These are phyloP conservation scores for Cercospora janseana DNA, from an alignment of 2,329 filamentous ascomycete species.

Conservation along the genomic window DNA sequence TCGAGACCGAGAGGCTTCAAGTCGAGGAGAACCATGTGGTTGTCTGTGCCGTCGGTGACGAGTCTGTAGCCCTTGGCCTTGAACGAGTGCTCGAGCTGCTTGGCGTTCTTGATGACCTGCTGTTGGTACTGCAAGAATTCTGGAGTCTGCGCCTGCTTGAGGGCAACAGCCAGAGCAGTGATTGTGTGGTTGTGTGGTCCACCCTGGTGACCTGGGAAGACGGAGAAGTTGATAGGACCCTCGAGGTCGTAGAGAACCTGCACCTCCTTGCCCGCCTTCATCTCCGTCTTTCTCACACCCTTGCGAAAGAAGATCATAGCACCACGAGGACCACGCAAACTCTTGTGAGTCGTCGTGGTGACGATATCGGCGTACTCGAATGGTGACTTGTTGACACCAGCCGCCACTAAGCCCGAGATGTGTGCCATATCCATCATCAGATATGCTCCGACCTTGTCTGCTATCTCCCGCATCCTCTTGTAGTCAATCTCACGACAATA, in stretches of 20 bases:
- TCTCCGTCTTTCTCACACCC: constrained; percentile 83
- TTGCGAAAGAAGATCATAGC: constrained; percentile 99
- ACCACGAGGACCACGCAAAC: constrained; percentile 90
- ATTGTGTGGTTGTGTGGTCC: constrained; percentile 99
- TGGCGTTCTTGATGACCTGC: constrained; percentile 88
- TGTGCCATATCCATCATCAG: constrained; percentile 98
- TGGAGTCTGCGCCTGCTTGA: constrained; percentile 85
- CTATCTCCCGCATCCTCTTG: constrained; percentile 90
- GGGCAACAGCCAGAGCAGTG: constrained; percentile 88
- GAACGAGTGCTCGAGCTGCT: constrained; percentile 77
- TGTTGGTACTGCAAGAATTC: constrained; percentile 95
- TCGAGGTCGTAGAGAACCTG: constrained; percentile 83
- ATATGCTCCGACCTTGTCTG: constrained; percentile 82
- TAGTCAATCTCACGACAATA: constrained; percentile 99
- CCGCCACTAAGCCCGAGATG: constrained; percentile 93
- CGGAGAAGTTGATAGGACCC: constrained; percentile 95
- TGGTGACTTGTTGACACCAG: constrained; percentile 87
- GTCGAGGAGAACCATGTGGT: constrained; percentile 94
- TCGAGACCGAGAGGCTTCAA: constrained; percentile 78
- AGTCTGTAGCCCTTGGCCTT: constrained; percentile 87
- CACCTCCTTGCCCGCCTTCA: constrained; percentile 81
- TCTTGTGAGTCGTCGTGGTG: constrained; percentile 99
- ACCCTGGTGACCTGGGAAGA: constrained; percentile 98
- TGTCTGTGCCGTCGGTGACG: constrained; percentile 93
- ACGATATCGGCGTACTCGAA: constrained; percentile 94